Conservation (phyloP, 2,329 filamentous ascomycete species). For the Teratosphaeria epicoccoides region DNA sequence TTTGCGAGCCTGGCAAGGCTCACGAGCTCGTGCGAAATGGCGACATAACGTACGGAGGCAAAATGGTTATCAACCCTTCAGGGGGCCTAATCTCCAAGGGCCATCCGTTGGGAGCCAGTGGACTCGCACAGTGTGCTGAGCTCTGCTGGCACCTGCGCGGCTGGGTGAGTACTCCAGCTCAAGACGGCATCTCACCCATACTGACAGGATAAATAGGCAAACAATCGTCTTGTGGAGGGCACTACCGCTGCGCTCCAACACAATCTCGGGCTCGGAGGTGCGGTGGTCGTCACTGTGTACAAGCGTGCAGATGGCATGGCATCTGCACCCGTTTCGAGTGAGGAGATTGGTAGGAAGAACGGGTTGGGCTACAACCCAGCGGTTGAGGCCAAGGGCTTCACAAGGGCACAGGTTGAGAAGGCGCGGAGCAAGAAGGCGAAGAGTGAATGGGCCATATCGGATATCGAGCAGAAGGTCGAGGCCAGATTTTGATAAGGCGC, state of each 20-base stretch:
- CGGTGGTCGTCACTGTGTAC: conserved; percentile 83
- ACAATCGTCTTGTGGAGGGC: conserved; percentile 62
- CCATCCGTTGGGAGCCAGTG: conserved; percentile 85
- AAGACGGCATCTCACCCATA: neutral
- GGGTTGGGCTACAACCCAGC: conserved; percentile 86
- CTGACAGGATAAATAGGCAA: conserved; percentile 45
- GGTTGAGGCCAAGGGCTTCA: conserved; percentile 80
- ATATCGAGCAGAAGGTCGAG: conserved; percentile 63
- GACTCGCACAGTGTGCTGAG: conserved; percentile 92
- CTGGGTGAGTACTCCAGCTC: conserved; percentile 5
- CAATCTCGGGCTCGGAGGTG: conserved; percentile 84
- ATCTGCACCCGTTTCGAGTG: conserved; percentile 50
- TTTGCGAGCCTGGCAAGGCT: conserved; percentile 67
- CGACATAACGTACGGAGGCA: conserved; percentile 83
- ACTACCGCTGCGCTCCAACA: conserved; percentile 76
- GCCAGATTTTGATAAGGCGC: conserved; percentile 45
- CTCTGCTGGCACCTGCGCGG: conserved; percentile 90
- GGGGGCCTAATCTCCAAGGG: conserved; percentile 94
- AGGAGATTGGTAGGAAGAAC: conserved; percentile 54
- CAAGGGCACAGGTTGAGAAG: conserved; percentile 57
- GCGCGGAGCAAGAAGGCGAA: conserved; percentile 58
- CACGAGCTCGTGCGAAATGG: conserved; percentile 81
- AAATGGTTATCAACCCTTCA: conserved; percentile 79
- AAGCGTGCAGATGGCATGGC: conserved; percentile 65
- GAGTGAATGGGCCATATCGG: conserved; percentile 66